These are phyloP conservation scores for Coemansia asiatica DNA, from an alignment of 192 early-diverging fungal species.

Conservation along the genomic window DNA sequence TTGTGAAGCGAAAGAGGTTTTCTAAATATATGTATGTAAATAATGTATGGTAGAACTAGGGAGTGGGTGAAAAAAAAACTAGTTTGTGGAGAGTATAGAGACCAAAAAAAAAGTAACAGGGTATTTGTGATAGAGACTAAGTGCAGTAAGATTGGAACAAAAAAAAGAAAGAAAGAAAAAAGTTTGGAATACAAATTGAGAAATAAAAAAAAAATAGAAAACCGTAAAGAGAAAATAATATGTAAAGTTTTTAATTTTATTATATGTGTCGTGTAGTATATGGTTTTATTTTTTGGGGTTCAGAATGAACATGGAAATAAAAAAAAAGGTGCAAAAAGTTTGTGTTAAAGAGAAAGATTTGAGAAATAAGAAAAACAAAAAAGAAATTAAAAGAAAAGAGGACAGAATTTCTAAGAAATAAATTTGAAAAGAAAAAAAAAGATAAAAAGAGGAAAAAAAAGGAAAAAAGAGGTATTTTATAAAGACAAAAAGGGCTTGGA, in stretches of 20 bases:
- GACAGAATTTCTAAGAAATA: no score
- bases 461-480: constrained; percentile 3
- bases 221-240: background rate
- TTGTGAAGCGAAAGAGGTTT: background rate
- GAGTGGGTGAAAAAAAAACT: background rate
- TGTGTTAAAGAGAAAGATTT: background rate
- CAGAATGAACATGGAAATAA: background rate
- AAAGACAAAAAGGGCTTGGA: constrained; percentile 3
- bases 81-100: background rate
- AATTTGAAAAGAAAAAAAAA: constrained; percentile 4
- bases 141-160: background rate
- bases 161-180: constrained; percentile 6
- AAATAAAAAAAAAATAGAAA: background rate
- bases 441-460: constrained; percentile 7
- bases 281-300: background rate
- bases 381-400: background rate
- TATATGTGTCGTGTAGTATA: background rate
- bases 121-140: background rate
- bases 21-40: background rate
- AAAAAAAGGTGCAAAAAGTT: background rate
- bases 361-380: constrained; percentile 3
- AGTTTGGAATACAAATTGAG: background rate
- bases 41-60: background rate
- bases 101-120: background rate
- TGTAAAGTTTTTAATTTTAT: background rate